Percentiles rank a stretch among this genome's conserved stretches.
These are phyloP conservation scores for Penicillium ochrochloron DNA, from an alignment of 495 filamentous ascomycete species.

Conservation along the genomic window DNA sequence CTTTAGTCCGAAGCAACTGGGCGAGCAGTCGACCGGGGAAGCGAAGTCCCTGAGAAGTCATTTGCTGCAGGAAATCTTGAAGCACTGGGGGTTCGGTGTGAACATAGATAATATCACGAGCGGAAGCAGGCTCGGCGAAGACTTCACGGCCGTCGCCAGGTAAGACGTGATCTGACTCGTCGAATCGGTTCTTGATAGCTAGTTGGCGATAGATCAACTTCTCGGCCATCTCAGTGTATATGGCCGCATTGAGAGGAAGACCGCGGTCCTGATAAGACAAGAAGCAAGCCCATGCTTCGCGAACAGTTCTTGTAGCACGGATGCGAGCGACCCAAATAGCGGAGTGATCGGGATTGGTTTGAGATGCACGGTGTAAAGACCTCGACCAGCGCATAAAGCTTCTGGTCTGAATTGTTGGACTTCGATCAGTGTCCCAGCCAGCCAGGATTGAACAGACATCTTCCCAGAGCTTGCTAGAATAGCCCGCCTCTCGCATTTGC, in stretches of 20 bases:
- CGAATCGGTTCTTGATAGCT: slow-evolving; percentile 26
- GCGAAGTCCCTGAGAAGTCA: slow-evolving; percentile 53
- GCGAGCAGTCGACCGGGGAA: slow-evolving; percentile 49
- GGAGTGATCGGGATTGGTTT: slow-evolving; percentile 22
- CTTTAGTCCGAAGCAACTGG: slow-evolving; percentile 51
- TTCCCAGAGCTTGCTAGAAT: slow-evolving; percentile 59
- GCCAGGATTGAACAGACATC: slow-evolving; percentile 57
- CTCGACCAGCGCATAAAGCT: slow-evolving; percentile 35
- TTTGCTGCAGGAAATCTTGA: slow-evolving; percentile 57
- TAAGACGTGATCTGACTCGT: slow-evolving; percentile 38
- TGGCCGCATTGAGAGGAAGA: slow-evolving; percentile 35
- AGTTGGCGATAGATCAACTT: slow-evolving; percentile 56
- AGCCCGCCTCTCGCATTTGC: slow-evolving; percentile 69
- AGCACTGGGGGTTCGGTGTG: slow-evolving; percentile 57
- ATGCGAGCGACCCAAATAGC: slow-evolving; percentile 65
- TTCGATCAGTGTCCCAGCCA: slow-evolving; percentile 71
- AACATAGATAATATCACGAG: slow-evolving; percentile 62
- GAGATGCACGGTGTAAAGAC: slow-evolving; percentile 24
- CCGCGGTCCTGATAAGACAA: slow-evolving; percentile 53
- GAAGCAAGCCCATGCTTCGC: slow-evolving; percentile 77
- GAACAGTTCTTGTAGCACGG: slow-evolving; percentile 65
- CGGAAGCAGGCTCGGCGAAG: slow-evolving; percentile 57
- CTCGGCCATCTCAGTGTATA: slow-evolving; percentile 65
- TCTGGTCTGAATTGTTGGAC: slow-evolving; percentile 71
- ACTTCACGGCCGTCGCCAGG: slow-evolving; percentile 68